phyloP scores from a whole-genome alignment of 164 flowering plant species.

The Nymphaea colorata region DNA sequence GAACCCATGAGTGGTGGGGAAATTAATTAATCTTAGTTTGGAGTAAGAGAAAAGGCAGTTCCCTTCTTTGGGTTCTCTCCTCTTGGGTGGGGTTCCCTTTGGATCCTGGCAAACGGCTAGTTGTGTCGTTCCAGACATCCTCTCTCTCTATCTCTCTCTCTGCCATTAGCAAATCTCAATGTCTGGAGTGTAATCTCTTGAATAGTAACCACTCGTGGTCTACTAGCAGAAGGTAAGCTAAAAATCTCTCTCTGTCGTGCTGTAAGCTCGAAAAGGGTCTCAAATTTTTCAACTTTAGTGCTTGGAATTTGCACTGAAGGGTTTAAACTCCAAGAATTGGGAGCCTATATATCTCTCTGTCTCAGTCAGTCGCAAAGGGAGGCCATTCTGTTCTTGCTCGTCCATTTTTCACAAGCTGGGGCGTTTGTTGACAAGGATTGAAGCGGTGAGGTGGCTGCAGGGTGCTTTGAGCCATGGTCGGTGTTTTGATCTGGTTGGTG shows the following conservation, averaged over 20 bases:
- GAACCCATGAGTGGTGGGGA: background rate
- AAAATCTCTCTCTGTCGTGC: background rate
- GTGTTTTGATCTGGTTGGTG: background rate
- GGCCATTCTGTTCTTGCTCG: background rate
- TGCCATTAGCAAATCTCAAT: background rate
- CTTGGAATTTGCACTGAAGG: background rate
- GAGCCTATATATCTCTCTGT: background rate
- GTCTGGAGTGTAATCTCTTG: background rate
- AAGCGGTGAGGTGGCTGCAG: background rate
- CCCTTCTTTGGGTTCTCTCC: background rate
- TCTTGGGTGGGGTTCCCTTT: background rate
- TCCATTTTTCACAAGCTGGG: background rate
- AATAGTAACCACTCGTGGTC: background rate
- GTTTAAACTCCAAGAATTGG: background rate
- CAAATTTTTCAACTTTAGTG: background rate
- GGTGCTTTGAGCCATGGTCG: background rate
- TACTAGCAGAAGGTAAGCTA: background rate
- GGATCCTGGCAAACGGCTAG: background rate
- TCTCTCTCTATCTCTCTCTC: background rate
- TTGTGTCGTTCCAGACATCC: no score
- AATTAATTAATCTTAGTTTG: background rate
- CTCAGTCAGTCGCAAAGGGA: background rate
- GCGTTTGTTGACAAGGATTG: background rate
- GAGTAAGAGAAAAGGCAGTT: background rate
- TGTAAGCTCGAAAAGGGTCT: background rate